Evolutionary conservation across 2,329 filamentous ascomycete genomes (phyloP).

Genomic region (Calonectria hongkongensis): DNA sequence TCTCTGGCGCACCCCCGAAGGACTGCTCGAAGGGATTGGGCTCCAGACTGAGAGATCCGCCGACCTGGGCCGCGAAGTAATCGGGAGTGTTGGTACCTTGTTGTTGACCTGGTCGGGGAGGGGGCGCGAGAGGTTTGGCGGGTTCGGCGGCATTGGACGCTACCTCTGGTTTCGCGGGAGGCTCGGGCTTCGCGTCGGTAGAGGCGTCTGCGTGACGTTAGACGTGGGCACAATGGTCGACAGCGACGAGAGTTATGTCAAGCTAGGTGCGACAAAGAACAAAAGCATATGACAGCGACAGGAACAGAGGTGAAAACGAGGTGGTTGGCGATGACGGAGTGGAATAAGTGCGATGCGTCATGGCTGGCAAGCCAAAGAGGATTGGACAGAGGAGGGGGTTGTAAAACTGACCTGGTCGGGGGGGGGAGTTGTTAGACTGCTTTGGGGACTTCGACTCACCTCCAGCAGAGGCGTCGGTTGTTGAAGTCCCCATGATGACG

Average conservation of each 20-base stretch:
- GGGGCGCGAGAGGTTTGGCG: constrained; percentile 81
- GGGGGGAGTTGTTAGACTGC: constrained; percentile 65
- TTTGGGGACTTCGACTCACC: constrained; percentile 70
- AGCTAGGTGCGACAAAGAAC: constrained; percentile 44
- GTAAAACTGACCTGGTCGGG: constrained; percentile 64
- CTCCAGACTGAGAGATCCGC: constrained; percentile 81
- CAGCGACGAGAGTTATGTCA: constrained; percentile 41
- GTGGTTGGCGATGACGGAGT: constrained; percentile 48
- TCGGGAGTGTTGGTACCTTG: constrained; percentile 75
- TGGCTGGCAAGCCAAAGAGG: constrained; percentile 41
- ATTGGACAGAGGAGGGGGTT: constrained; percentile 36
- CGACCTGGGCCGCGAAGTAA: constrained; percentile 78
- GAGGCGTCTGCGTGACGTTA: constrained; percentile 61
- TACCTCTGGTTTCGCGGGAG: constrained; percentile 68
- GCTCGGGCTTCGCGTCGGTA: constrained; percentile 69
- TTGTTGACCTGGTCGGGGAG: constrained; percentile 77
- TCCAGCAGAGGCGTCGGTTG: constrained; percentile 62
- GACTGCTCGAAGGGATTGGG: constrained; percentile 98
- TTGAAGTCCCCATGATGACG: constrained; percentile 70
- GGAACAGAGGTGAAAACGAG: constrained; percentile 42
- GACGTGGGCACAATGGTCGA: constrained; percentile 48
- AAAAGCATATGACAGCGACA: constrained; percentile 28
- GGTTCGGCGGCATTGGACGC: constrained; percentile 74
- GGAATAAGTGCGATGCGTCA: constrained; percentile 54
- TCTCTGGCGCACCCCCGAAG: constrained; percentile 84